Evolutionary conservation across 2,329 filamentous ascomycete genomes (phyloP).

Genomic region (Trichoderma sp.): DNA sequence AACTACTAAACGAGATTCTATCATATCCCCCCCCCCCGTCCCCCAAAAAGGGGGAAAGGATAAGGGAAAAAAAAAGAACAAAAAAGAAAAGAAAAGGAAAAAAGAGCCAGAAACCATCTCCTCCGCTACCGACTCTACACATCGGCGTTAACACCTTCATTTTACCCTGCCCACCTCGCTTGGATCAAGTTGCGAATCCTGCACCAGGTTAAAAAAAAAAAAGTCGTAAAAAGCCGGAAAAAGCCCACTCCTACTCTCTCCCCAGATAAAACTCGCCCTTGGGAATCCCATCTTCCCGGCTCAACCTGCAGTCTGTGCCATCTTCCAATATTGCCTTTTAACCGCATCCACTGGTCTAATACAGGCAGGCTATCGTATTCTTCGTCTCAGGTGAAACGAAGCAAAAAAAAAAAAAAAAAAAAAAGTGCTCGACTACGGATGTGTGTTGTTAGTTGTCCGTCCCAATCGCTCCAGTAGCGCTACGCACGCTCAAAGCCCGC

Average conservation of each 20-base stretch:
- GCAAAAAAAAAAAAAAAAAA: not conserved
- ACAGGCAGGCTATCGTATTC: not conserved
- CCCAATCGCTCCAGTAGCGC: constrained; percentile 1
- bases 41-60: not conserved
- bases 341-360: not conserved
- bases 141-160: not conserved
- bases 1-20: not conserved
- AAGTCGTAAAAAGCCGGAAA: not conserved
- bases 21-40: not conserved
- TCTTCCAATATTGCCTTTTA: not conserved
- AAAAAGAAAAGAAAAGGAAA: not conserved
- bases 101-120: no score
- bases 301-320: not conserved
- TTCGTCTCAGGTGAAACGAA: not conserved
- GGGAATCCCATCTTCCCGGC: not conserved
- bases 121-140: not conserved
- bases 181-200: not conserved
- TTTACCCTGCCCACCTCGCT: not conserved
- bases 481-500: not conserved
- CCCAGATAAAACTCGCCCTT: not conserved
- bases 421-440: not conserved
- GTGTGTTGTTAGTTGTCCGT: not conserved
- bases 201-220: not conserved
- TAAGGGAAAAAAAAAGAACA: not conserved
- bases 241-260: not conserved